Evolutionary conservation across 2,329 filamentous ascomycete genomes (phyloP).

Genomic region (Hortaea werneckii): DNA sequence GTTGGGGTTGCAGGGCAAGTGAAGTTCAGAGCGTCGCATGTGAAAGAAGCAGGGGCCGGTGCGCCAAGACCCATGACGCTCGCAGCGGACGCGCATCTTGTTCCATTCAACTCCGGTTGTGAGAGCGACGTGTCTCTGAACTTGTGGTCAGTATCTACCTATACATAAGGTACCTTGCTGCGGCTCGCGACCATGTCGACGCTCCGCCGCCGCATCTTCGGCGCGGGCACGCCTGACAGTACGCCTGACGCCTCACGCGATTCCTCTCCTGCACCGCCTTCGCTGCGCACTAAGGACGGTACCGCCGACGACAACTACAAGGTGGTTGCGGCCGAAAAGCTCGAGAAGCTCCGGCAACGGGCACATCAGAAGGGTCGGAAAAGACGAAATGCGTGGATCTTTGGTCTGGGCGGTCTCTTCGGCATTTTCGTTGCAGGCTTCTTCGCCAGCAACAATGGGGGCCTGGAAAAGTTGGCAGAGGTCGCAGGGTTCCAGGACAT

Average conservation of each 20-base stretch:
- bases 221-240: conserved; percentile 15
- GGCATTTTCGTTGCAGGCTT: conserved; percentile 81
- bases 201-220: conserved; percentile 26
- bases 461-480: conserved; percentile 54
- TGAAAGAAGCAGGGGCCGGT: not conserved
- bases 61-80: not conserved
- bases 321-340: conserved; percentile 42
- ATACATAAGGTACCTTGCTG: not conserved
- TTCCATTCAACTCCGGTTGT: too few relatives aligned
- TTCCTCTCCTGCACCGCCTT: conserved; percentile 26
- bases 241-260: conserved; percentile 30
- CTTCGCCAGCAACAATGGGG: conserved; percentile 77
- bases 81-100: not conserved
- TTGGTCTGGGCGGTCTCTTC: conserved; percentile 79
- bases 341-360: conserved; percentile 31
- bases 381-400: conserved; percentile 70
- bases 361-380: conserved; percentile 37
- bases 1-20: not conserved
- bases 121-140: too few relatives aligned
- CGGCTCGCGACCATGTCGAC: conserved; percentile 18
- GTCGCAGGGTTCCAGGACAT: conserved; percentile 60
- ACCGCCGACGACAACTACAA: conserved; percentile 31
- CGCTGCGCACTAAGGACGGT: conserved; percentile 14
- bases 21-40: not conserved
- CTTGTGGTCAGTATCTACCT: too few relatives aligned